Conservation (phyloP, 257 asterid genomes). For the Penstemon davidsonii region DNA sequence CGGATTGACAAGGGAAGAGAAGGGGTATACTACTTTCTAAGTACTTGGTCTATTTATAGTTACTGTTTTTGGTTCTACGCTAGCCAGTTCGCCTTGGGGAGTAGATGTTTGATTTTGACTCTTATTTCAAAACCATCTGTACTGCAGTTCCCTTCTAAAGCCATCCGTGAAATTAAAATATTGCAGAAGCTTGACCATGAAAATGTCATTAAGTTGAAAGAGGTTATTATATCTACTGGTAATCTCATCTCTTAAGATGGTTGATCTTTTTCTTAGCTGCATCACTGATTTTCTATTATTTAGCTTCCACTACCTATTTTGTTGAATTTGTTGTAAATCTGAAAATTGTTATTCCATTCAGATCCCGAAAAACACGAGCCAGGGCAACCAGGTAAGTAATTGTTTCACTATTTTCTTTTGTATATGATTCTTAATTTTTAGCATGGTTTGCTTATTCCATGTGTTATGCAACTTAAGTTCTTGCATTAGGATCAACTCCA, state of each 20-base stretch:
- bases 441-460: no score
- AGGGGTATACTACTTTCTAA: slow-evolving; percentile 56
- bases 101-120: no score
- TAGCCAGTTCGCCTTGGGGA: no score
- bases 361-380: slow-evolving; percentile 83
- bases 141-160: slow-evolving; percentile 83
- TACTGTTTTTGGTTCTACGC: slow-evolving; percentile 4
- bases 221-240: slow-evolving; percentile 84
- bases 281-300: neutral
- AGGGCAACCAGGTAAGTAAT: slow-evolving; percentile 53
- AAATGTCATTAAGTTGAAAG: slow-evolving; percentile 79
- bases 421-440: neutral
- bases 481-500: neutral
- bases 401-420: neutral
- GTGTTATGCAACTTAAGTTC: no score
- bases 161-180: slow-evolving; percentile 85
- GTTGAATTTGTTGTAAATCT: slow-evolving; percentile 17
- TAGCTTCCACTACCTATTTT: neutral
- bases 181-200: slow-evolving; percentile 89
- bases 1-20: slow-evolving; percentile 93
- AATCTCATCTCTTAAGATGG: slow-evolving; percentile 16
- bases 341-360: slow-evolving; percentile 35
- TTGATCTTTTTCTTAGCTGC: neutral
- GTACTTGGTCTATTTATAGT: slow-evolving; percentile 1
- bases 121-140: slow-evolving; percentile 2